phyloP scores from a whole-genome alignment of 495 filamentous ascomycete species.

The Trichoderma orchidacearum region DNA sequence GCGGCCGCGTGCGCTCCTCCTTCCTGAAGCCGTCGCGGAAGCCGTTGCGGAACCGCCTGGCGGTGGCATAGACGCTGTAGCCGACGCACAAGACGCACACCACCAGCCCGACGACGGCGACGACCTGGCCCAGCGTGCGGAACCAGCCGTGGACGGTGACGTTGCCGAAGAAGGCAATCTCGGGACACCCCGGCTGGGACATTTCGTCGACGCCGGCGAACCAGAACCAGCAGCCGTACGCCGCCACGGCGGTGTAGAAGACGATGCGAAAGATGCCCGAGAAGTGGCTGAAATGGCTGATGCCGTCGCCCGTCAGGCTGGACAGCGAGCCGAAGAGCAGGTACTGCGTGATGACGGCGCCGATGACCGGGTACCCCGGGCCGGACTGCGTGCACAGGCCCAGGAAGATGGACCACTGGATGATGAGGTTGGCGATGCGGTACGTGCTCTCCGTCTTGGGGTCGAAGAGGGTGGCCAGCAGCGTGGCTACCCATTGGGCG shows the following conservation, averaged over 20 bases:
- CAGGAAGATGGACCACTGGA: conserved; percentile 9
- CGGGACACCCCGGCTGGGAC: background rate
- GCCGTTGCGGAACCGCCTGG: background rate
- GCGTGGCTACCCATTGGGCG: conserved; percentile 8
- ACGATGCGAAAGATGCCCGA: conserved; percentile 3
- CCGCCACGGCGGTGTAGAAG: conserved; percentile 8
- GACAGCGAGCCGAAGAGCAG: conserved; percentile 8
- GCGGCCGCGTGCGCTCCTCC: conserved; percentile 2
- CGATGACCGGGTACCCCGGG: background rate
- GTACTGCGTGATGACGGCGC: conserved; percentile 6
- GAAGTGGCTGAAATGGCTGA: conserved; percentile 4
- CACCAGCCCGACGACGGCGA: conserved; percentile 2
- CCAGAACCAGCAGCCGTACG: conserved; percentile 12
- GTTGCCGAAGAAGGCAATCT: conserved; percentile 7
- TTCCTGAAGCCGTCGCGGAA: background rate
- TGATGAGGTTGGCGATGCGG: conserved; percentile 7
- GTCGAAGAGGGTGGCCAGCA: conserved; percentile 8
- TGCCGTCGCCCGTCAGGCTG: conserved; percentile 5
- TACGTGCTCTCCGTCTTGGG: conserved; percentile 8
- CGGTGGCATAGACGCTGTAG: background rate
- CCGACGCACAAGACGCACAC: background rate
- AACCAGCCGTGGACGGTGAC: conserved; percentile 8
- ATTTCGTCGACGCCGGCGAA: conserved; percentile 6
- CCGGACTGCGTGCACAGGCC: conserved; percentile 1
- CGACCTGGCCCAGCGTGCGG: conserved; percentile 6